Base-by-base conservation (phyloP, 345 rosid genomes). In the Excoecaria agallocha region DNA sequence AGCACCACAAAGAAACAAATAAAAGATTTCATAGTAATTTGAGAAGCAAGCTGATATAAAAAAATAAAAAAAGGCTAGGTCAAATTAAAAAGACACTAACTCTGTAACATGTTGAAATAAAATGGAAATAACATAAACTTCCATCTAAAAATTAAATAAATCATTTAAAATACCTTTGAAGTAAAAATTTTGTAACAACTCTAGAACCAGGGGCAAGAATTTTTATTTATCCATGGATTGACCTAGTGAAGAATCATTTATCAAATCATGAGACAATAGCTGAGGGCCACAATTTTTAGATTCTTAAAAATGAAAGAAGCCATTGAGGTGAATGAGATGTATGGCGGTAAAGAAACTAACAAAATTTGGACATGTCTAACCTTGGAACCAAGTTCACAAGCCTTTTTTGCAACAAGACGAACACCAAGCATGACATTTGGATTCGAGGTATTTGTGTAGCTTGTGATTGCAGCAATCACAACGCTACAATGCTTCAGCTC, bases 161-260 rank as follows among this genome's bases (percentile, higher is more conserved):
- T 25, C 30, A 59, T 39, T 68, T 17, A 49, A 38, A 68, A 38
- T 78, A 90, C 99, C 99, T 93, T 81, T 89, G 75, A 65, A 77
- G 80, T 43, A 93, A 85, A 85, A 91, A 95, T 84, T 95, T 91
- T 67, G 95, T 95, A 71, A 93, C 99, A 76, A 95, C 99, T 74
- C 99, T 98, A 8, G 98, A 95, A 69, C 99, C 99, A 35, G 99
- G 99, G 10, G 99, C 99, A 83, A 95, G 99, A n/a, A 85, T 98
- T 95, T 73, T 98, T 95, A 80, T 95, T 95, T 72, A 91, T 61
- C 98, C 97, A 95, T 66, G 99, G 96, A 79, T 91, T 93, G 62
- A 95, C 99, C 99, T 95, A 83, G 51, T 65, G 55, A 82, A 71
- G 58, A 68, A 68, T 57, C 69, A 69, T 10, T 43, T 43, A 43